These are phyloP conservation scores for Pseudogymnoascus sp. DNA, from an alignment of 2,329 filamentous ascomycete species.

Conservation along the genomic window DNA sequence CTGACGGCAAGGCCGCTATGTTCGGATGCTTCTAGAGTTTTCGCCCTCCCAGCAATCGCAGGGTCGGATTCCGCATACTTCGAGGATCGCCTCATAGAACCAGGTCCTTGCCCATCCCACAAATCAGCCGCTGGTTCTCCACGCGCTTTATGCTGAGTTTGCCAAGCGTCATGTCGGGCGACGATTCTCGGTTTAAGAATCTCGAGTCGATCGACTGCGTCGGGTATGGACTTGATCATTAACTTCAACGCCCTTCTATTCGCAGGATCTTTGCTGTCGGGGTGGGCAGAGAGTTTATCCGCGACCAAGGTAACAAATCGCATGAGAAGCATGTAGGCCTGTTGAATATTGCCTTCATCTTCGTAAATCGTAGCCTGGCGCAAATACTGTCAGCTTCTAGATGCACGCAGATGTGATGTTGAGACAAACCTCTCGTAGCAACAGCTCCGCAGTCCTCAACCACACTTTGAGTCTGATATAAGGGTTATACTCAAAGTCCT, in stretches of 20 bases:
- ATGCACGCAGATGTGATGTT: background rate
- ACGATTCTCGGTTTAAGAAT: conserved; percentile 71
- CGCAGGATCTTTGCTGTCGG: conserved; percentile 61
- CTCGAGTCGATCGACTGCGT: conserved; percentile 55
- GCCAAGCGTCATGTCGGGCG: conserved; percentile 61
- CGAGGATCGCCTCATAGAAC: conserved; percentile 13
- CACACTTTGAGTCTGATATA: conserved; percentile 72
- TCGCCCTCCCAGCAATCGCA: conserved; percentile 48
- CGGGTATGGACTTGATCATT: conserved; percentile 54
- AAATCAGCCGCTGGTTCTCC: background rate
- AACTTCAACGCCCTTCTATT: conserved; percentile 44
- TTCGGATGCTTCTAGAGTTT: conserved; percentile 61
- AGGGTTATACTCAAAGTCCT: conserved; percentile 73
- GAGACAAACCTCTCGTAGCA: conserved; percentile 58
- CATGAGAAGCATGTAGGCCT: conserved; percentile 86
- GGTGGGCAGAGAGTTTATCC: conserved; percentile 65
- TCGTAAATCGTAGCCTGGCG: conserved; percentile 74
- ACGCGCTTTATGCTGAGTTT: conserved; percentile 32
- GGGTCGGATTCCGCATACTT: conserved; percentile 51
- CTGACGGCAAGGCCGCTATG: conserved; percentile 70
- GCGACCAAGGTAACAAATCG: conserved; percentile 81
- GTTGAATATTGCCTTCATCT: conserved; percentile 74
- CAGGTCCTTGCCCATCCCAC: background rate
- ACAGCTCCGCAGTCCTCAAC: conserved; percentile 69
- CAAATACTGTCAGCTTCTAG: conserved; percentile 17